Percentiles rank a stretch among this genome's conserved stretches.
phyloP scores from a whole-genome alignment of 164 flowering plant species.

The Amborella trichopoda region DNA sequence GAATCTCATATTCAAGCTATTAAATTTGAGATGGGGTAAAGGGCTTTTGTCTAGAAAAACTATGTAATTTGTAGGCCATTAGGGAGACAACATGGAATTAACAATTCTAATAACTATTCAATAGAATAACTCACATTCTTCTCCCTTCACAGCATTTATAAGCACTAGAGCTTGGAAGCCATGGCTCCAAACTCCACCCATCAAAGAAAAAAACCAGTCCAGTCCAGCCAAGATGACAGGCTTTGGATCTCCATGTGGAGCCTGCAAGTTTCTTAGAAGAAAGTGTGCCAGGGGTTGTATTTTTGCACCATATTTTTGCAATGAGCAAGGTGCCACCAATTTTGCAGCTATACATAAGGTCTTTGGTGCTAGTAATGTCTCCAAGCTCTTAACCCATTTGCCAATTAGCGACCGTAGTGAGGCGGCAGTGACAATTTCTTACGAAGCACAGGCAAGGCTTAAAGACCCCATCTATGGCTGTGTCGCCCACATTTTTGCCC shows the following conservation, averaged over 20 bases:
- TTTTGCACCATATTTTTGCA: slow-evolving; percentile 77
- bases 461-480: slow-evolving; percentile 86
- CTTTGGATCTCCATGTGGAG: slow-evolving; percentile 80
- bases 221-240: slow-evolving; percentile 46
- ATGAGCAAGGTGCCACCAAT: slow-evolving; percentile 68
- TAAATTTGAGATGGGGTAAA: slow-evolving; percentile 18
- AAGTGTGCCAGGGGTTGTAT: slow-evolving; percentile 74
- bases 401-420: slow-evolving; percentile 52
- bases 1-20: slow-evolving; percentile 27
- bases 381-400: slow-evolving; percentile 54
- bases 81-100: slow-evolving; percentile 38
- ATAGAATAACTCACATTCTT: slow-evolving; percentile 28
- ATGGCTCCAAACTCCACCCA: too few species aligned
- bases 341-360: slow-evolving; percentile 86
- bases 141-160: too few species aligned
- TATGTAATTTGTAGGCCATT: slow-evolving; percentile 54
- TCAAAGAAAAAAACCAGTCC: too few species aligned
- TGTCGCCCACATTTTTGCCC: slow-evolving; percentile 72
- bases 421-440: slow-evolving; percentile 63
- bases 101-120: slow-evolving; percentile 25
- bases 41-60: slow-evolving; percentile 16
- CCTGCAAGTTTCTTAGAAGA: slow-evolving; percentile 80
- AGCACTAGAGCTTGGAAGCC: too few species aligned
- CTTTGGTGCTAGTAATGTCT: slow-evolving; percentile 86
- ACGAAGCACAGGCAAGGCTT: slow-evolving; percentile 85